These are phyloP conservation scores for Paramecium primaurelia DNA, from an alignment of 73 alveolate species.

Conservation along the genomic window DNA sequence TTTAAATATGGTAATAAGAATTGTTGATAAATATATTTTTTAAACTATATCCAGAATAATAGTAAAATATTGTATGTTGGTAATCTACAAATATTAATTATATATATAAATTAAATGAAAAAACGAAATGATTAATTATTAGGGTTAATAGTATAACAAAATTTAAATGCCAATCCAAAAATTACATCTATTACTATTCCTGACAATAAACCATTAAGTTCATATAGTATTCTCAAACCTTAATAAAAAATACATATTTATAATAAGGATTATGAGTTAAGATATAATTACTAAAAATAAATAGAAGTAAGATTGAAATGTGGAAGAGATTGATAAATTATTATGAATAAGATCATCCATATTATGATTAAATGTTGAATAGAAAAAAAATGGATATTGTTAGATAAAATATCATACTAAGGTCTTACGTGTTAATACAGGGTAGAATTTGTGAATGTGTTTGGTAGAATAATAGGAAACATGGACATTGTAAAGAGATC, in stretches of 20 bases:
- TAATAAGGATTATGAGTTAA: not conserved
- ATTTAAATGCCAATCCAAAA: not conserved
- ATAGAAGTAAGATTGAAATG: not conserved
- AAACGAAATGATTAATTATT: not conserved
- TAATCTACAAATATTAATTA: not conserved
- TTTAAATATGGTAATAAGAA: not conserved
- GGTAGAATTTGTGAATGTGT: constrained; percentile 62
- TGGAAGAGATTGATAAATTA: not conserved
- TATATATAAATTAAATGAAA: not conserved
- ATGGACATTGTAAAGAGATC: constrained; percentile 67
- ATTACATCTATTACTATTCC: not conserved
- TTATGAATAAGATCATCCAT: not conserved
- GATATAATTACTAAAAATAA: not conserved
- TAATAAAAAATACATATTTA: not conserved
- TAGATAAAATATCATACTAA: not conserved
- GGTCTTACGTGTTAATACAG: constrained; percentile 62
- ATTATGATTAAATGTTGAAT: constrained; percentile 51
- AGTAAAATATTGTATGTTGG: not conserved
- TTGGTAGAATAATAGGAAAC: constrained; percentile 68
- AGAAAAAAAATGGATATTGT: constrained; percentile 57
- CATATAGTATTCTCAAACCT: not conserved
- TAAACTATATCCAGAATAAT: not conserved
- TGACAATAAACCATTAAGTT: constrained; percentile 11
- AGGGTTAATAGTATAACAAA: not conserved
- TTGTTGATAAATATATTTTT: not conserved